phyloP scores from a whole-genome alignment of 441 rosid species.

The Lepidium campestre region DNA sequence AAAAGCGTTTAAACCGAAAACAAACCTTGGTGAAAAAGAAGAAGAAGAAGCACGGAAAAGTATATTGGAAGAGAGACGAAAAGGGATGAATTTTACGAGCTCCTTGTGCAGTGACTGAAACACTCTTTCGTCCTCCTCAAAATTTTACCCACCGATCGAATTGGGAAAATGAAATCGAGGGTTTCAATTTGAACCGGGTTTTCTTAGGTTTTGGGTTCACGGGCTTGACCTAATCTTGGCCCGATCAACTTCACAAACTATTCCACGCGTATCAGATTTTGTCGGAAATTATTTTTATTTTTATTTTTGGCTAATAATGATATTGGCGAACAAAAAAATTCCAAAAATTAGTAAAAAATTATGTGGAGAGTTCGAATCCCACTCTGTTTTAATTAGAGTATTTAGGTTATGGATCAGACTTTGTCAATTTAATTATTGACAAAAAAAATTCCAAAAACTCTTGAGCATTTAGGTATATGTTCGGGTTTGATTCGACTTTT shows the following conservation, averaged over 20 bases:
- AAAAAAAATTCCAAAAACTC: too few species aligned
- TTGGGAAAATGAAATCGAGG: conserved; percentile 18
- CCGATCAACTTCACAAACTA: not conserved
- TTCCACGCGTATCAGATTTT: not conserved
- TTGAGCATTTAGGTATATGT: too few species aligned
- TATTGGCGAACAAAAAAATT: too few species aligned
- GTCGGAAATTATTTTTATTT: too few species aligned
- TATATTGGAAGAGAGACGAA: not conserved
- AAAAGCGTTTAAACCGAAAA: not conserved
- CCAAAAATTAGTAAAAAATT: too few species aligned
- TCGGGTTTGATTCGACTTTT: too few species aligned
- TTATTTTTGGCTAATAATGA: too few species aligned
- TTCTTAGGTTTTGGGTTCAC: conserved; percentile 8
- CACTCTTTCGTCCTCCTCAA: conserved; percentile 13
- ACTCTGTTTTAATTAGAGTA: too few species aligned
- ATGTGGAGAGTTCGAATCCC: too few species aligned
- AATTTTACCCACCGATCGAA: conserved; percentile 3
- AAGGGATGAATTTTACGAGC: conserved; percentile 11
- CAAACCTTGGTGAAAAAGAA: conserved; percentile 7
- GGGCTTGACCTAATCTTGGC: conserved; percentile 21
- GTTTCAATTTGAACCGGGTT: conserved; percentile 28
- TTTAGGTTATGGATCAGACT: too few species aligned
- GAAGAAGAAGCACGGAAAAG: not conserved
- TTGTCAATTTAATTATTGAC: too few species aligned
- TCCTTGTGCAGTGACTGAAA: conserved; percentile 6